Evolutionary conservation across 2,329 filamentous ascomycete species (phyloP), one percentile per base, ranked within the genome.

Genomic region (Exophiala sp.): DNA sequence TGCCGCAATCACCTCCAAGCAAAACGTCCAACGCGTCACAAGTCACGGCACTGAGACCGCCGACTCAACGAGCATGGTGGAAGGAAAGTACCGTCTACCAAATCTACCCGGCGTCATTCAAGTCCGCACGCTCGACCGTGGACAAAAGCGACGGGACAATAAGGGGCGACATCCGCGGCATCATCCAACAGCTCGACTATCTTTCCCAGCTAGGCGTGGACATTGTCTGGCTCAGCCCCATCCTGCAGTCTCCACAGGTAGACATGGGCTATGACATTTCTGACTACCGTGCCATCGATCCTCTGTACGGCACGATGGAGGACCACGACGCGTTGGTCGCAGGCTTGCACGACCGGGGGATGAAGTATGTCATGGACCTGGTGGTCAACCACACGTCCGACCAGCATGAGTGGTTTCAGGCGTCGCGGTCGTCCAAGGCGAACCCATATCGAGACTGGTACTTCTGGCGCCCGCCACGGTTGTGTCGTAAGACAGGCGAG

Each of bases 371-470:
- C 66, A 74, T 78, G 68, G 75, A 77, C 47, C 65, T 77, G 9
- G 73, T 75, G 1, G 67, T 75, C 39, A 76, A 75, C 57, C 73
- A 76, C 59, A 75, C 73, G 3, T 71, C 68, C 3, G 64, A 71
- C 42, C 65, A 69, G 50, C 57, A 63, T 45, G 75, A 77, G 5
- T 91, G 86, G 86, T 89, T 89, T 70, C 76, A 80, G 44, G 79
- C 88, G 63, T 86, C 83, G 1, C 75, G 82, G 44, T 79, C 78
- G 34, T 83, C 80, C 34, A 82, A 77, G 53, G 74, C 80, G 59
- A 86, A 76, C 63, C 76, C 83, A 6, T 87, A 87, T 65, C 75
- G 86, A 1, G 79, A 87, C 66, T 90, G 85, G 85, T 88, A 87
- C 63, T 79, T 84, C 58, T 75, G 72, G 75, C 74, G 64, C 52